These are phyloP conservation scores for Dorcoceras hygrometricum DNA, from an alignment of 257 asterid species.

Conservation along the genomic window DNA sequence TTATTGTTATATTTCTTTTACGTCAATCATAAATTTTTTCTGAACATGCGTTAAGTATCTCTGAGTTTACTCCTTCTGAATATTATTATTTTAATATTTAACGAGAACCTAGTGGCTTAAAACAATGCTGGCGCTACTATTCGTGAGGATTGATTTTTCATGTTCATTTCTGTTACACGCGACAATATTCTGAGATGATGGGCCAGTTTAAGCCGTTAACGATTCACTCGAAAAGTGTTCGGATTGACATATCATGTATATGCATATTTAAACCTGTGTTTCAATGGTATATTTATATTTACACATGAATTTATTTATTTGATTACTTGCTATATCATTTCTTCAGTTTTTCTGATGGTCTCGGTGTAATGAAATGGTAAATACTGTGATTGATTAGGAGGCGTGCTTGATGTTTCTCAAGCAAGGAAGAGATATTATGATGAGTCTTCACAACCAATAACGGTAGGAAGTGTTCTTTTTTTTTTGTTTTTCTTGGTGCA, in stretches of 20 bases:
- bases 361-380: constrained; percentile 25
- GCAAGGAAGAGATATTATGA: constrained; percentile 54
- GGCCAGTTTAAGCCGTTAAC: too few species aligned
- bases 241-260: not conserved
- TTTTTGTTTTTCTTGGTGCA: constrained; percentile 1
- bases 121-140: too few species aligned
- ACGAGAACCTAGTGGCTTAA: not conserved
- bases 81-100: too few species aligned
- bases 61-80: too few species aligned
- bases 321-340: not conserved
- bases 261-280: not conserved
- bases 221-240: not conserved
- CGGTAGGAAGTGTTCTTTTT: constrained; percentile 41
- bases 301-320: constrained; percentile 8
- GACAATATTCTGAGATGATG: not conserved
- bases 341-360: constrained; percentile 2
- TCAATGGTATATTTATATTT: not conserved
- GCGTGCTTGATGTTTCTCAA: constrained; percentile 70
- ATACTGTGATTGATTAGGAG: constrained; percentile 47
- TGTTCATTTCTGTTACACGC: not conserved
- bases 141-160: not conserved
- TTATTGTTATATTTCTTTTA: too few species aligned
- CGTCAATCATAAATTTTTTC: too few species aligned
- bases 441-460: constrained; percentile 61
- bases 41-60: too few species aligned